Conservation (phyloP, 192 early-diverging fungal species). For the Gryganskiella cystojenkinii region DNA sequence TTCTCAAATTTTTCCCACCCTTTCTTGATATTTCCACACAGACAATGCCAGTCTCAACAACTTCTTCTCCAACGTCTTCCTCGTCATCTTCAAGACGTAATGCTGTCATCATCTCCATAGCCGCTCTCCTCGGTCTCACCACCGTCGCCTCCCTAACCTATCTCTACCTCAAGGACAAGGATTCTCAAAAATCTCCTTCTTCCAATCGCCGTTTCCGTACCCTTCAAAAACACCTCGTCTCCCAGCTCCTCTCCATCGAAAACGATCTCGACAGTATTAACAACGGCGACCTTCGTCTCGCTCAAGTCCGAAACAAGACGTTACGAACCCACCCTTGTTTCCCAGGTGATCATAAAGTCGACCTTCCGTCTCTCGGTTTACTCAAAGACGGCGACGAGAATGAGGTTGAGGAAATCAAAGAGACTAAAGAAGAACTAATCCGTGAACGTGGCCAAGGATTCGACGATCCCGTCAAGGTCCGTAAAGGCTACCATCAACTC, state of each 20-base stretch:
- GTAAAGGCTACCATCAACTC: conserved; percentile 26
- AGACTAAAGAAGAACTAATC: conserved; percentile 40
- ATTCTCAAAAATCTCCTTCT: not conserved
- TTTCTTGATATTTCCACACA: not conserved
- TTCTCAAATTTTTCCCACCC: not conserved
- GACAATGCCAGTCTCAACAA: not conserved
- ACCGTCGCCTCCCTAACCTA: conserved; percentile 32
- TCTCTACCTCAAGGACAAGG: conserved; percentile 14
- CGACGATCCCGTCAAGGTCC: conserved; percentile 21
- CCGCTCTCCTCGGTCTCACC: conserved; percentile 28
- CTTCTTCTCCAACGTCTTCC: not conserved
- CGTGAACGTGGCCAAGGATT: conserved; percentile 28
- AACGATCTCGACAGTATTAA: conserved; percentile 14
- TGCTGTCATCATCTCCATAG: conserved; percentile 21
- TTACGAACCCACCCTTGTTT: conserved; percentile 22
- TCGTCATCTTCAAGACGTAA: not conserved
- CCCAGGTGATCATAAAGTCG: conserved; percentile 20
- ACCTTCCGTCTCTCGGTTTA: conserved; percentile 25
- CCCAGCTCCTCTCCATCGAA: conserved; percentile 22
- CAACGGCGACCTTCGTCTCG: conserved; percentile 24
- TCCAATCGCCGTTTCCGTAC: conserved; percentile 5
- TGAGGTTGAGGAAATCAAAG: conserved; percentile 13
- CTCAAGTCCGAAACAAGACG: conserved; percentile 32
- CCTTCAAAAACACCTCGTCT: conserved; percentile 15
- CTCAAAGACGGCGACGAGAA: conserved; percentile 21